phyloP scores from a whole-genome alignment of 176 grass and related monocot species.

The Secale cereale region DNA sequence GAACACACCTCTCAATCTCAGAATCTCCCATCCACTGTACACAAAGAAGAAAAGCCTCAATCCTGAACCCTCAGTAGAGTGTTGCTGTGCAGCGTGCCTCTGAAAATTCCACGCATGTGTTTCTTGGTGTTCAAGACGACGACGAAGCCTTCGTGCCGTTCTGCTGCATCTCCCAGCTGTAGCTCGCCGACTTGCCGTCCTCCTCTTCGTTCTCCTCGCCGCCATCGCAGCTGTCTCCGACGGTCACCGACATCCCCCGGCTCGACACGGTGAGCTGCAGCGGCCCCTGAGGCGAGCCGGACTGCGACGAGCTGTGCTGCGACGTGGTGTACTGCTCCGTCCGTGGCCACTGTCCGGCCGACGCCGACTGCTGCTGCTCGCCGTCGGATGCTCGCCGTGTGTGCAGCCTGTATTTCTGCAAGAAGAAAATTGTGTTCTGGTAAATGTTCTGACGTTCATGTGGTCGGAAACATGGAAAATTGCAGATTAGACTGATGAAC shows the following conservation, averaged over 20 bases:
- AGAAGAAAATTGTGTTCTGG: background rate
- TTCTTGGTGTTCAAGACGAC: background rate
- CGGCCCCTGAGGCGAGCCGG: conserved; percentile 71
- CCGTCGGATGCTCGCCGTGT: conserved; percentile 40
- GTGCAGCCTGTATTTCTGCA: conserved; percentile 88
- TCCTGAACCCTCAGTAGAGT: background rate
- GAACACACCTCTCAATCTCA: conserved; percentile 7
- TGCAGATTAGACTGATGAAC: background rate
- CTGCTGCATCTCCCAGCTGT: conserved; percentile 49
- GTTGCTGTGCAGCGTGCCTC: background rate
- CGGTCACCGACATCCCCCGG: conserved; percentile 36
- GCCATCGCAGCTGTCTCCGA: conserved; percentile 52
- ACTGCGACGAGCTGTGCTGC: conserved; percentile 59
- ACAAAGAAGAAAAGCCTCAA: conserved; percentile 34
- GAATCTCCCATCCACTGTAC: conserved; percentile 20
- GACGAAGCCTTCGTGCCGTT: background rate
- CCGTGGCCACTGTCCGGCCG: background rate
- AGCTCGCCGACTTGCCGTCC: conserved; percentile 67
- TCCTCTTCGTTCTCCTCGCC: conserved; percentile 24
- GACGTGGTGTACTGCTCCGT: conserved; percentile 51
- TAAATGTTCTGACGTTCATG: background rate
- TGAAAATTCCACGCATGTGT: background rate
- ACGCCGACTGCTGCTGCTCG: background rate
- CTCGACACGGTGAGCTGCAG: conserved; percentile 50
- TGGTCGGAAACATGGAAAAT: background rate